A percentile compares a stretch with the other conserved stretches of the same genome.
Evolutionary conservation across 306 rosid genomes (phyloP).

Genomic region (Phaseolus lunatus): DNA sequence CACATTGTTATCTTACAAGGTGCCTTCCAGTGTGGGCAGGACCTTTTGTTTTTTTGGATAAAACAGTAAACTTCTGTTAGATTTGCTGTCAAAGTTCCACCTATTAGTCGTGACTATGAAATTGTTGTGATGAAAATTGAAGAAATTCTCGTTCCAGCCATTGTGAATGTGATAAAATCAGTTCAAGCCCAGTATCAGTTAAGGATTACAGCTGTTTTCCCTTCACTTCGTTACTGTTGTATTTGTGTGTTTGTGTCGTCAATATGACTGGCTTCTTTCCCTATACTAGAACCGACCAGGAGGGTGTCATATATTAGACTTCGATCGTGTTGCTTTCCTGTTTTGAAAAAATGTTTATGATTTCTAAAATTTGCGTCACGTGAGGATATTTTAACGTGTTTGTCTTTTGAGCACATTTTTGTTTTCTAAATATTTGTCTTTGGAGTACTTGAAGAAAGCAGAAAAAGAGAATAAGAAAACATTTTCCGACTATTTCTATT

Average conservation of each 20-base stretch:
- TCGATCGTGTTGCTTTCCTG: background rate
- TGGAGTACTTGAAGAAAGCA: background rate
- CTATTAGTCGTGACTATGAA: background rate
- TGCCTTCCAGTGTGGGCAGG: conserved; percentile 24
- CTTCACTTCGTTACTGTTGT: conserved; percentile 3
- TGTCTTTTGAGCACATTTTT: background rate
- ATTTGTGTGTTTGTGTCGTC: background rate
- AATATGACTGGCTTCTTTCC: background rate
- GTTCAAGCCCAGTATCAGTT: background rate
- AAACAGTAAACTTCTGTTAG: conserved; percentile 14
- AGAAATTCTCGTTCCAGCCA: conserved; percentile 29
- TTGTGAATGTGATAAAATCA: conserved; percentile 25
- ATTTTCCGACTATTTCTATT: background rate
- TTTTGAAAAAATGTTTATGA: background rate
- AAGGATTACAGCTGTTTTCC: conserved; percentile 3
- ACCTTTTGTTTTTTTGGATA: background rate
- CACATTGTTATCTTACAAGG: conserved; percentile 17
- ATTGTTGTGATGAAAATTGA: background rate
- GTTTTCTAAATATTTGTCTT: background rate
- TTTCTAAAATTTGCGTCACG: background rate
- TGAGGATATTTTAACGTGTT: background rate
- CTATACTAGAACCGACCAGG: background rate
- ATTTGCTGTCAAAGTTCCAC: conserved; percentile 20
- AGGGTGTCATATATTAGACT: background rate
- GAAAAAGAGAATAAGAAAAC: background rate